phyloP scores from a whole-genome alignment of 1,284 basidiomycete species.

The Microbotryum intermedium region DNA sequence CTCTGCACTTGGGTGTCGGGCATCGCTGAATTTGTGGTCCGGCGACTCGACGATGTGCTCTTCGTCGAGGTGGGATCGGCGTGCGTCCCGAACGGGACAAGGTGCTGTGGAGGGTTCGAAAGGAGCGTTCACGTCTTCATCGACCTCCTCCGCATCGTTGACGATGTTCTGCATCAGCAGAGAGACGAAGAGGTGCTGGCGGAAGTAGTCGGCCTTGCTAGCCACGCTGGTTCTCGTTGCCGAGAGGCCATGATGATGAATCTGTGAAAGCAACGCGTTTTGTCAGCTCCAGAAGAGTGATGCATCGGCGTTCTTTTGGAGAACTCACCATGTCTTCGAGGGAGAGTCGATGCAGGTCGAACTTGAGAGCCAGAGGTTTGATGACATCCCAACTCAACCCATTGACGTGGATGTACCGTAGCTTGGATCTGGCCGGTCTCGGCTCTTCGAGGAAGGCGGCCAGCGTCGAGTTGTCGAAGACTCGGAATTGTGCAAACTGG shows the following conservation, averaged over 20 bases:
- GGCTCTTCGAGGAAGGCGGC: slow-evolving; percentile 46
- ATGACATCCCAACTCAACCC: slow-evolving; percentile 64
- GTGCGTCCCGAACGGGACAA: not conserved
- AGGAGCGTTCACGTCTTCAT: not conserved
- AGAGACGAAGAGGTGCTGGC: slow-evolving; percentile 57
- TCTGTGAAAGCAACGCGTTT: no score
- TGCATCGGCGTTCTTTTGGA: slow-evolving; percentile 34
- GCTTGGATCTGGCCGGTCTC: slow-evolving; percentile 49
- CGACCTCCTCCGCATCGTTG: slow-evolving; percentile 32
- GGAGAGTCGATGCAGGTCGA: slow-evolving; percentile 59
- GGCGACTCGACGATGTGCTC: slow-evolving; percentile 4
- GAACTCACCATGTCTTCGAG: slow-evolving; percentile 53
- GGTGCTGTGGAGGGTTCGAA: not conserved
- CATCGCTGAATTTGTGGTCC: not conserved
- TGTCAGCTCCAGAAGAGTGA: slow-evolving; percentile 13
- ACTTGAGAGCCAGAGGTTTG: slow-evolving; percentile 54
- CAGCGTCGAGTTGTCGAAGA: slow-evolving; percentile 53
- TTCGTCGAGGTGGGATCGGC: slow-evolving; percentile 1
- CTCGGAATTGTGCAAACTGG: slow-evolving; percentile 43
- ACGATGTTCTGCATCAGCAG: slow-evolving; percentile 53
- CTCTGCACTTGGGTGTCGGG: not conserved
- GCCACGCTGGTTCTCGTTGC: slow-evolving; percentile 42
- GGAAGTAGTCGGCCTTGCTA: slow-evolving; percentile 62
- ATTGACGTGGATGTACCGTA: slow-evolving; percentile 62
- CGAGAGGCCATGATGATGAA: slow-evolving; percentile 36